These are phyloP conservation scores for Bremia lactucae DNA, from an alignment of 352 stramenopile genomes.

Conservation along the genomic window DNA sequence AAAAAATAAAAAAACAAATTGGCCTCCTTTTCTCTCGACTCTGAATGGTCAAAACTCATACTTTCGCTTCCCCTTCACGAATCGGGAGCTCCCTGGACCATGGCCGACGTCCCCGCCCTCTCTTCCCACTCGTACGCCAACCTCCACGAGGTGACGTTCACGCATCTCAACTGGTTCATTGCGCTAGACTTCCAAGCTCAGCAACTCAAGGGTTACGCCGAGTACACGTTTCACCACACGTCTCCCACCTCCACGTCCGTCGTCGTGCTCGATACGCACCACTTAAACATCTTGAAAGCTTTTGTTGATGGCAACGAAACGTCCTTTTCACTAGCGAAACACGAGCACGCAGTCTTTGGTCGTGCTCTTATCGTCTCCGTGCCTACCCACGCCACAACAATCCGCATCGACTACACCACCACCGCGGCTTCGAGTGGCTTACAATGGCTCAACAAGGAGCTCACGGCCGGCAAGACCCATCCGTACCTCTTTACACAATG, in stretches of 20 bases:
- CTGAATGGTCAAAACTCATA: too few species aligned
- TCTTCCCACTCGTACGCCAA: slow-evolving; percentile 79
- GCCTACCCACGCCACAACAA: slow-evolving; percentile 29
- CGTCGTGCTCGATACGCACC: slow-evolving; percentile 81
- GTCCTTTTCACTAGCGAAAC: slow-evolving; percentile 47
- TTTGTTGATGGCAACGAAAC: slow-evolving; percentile 35
- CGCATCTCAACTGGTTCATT: slow-evolving; percentile 82
- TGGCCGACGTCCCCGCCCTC: slow-evolving; percentile 5
- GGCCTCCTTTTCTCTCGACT: too few species aligned
- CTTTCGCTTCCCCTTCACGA: too few species aligned
- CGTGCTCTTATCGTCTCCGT: slow-evolving; percentile 43
- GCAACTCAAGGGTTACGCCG: slow-evolving; percentile 66
- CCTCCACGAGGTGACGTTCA: slow-evolving; percentile 65
- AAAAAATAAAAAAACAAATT: too few species aligned
- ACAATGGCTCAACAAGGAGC: slow-evolving; percentile 88
- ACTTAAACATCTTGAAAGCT: slow-evolving; percentile 56
- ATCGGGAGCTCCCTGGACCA: background rate
- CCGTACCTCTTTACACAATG: slow-evolving; percentile 94
- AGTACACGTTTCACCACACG: slow-evolving; percentile 64
- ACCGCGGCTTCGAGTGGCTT: slow-evolving; percentile 57
- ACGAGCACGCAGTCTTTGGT: slow-evolving; percentile 52
- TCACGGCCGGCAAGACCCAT: slow-evolving; percentile 89
- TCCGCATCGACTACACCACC: slow-evolving; percentile 77
- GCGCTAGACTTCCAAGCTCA: slow-evolving; percentile 76
- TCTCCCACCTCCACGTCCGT: slow-evolving; percentile 10